Evolutionary conservation across 345 rosid species (phyloP).

Genomic region (Geranium rotundifolium): DNA sequence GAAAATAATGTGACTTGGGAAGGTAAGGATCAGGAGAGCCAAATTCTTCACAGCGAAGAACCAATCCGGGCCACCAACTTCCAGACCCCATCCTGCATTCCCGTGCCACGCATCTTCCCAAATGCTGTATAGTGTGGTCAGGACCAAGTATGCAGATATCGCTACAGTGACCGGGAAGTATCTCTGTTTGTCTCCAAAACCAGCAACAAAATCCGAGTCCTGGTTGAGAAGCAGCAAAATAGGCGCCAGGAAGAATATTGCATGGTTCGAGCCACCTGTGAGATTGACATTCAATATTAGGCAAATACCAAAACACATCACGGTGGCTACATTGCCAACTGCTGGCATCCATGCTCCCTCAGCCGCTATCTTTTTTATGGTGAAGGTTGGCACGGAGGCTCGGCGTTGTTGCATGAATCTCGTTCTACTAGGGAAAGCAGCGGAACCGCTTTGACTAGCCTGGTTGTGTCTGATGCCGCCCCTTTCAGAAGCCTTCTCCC

Average conservation of each 20-base stretch:
- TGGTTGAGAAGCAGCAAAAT: constrained; percentile 91
- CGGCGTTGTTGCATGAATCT: constrained; percentile 96
- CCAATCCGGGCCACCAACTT: constrained; percentile 96
- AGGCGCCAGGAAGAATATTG: constrained; percentile 96
- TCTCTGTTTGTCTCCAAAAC: constrained; percentile 96
- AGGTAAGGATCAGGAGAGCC: constrained; percentile 73
- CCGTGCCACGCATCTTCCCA: constrained; percentile 96
- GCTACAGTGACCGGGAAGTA: constrained; percentile 82
- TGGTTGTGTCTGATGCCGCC: constrained; percentile 49
- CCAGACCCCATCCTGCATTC: constrained; percentile 76
- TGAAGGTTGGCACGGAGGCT: constrained; percentile 57
- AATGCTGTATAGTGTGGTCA: constrained; percentile 54
- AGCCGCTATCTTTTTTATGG: constrained; percentile 84
- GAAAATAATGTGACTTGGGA: constrained; percentile 87
- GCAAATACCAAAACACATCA: constrained; percentile 95
- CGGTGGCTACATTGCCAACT: constrained; percentile 84
- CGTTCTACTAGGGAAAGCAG: constrained; percentile 25
- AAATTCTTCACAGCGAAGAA: constrained; percentile 81
- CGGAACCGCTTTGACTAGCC: constrained; percentile 39
- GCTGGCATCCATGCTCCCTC: constrained; percentile 99
- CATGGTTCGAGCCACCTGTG: constrained; percentile 87
- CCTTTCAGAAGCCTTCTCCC: constrained; percentile 74
- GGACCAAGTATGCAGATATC: constrained; percentile 65
- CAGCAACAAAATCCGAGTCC: constrained; percentile 92
- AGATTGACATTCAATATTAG: constrained; percentile 71